phyloP scores from a whole-genome alignment of 306 rosid genomes.

The Citrullus colocynthis region DNA sequence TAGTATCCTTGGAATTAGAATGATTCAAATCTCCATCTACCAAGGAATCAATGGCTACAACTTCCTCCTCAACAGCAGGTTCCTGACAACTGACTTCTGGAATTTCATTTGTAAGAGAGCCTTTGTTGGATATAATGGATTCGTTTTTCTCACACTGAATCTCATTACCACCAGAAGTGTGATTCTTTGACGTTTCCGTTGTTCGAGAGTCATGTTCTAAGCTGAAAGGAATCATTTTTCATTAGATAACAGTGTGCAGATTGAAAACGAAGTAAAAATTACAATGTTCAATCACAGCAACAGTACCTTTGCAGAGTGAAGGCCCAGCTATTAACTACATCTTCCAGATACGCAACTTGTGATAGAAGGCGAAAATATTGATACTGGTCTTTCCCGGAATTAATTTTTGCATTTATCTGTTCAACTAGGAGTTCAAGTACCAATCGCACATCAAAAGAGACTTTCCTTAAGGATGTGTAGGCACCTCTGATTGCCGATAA shows the following conservation, averaged over 20 bases:
- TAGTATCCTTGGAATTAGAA: constrained; percentile 19
- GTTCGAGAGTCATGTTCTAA: constrained; percentile 52
- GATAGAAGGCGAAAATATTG: constrained; percentile 73
- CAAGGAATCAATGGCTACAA: constrained; percentile 20
- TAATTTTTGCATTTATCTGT: constrained; percentile 48
- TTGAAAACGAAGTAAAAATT: not conserved
- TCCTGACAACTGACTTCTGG: constrained; percentile 26
- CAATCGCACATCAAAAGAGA: constrained; percentile 58
- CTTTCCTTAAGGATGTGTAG: constrained; percentile 73
- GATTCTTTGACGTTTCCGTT: constrained; percentile 13
- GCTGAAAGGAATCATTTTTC: constrained; percentile 44
- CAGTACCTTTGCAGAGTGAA: constrained; percentile 62
- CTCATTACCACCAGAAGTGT: constrained; percentile 21
- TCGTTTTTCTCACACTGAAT: constrained; percentile 27
- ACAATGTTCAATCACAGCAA: constrained; percentile 3
- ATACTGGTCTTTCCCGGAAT: constrained; percentile 69
- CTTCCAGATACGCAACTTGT: constrained; percentile 93
- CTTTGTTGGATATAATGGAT: constrained; percentile 21
- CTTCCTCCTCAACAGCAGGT: constrained; percentile 23
- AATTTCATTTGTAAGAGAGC: constrained; percentile 24
- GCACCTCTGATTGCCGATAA: constrained; percentile 77
- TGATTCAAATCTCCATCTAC: constrained; percentile 23
- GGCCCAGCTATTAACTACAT: constrained; percentile 83
- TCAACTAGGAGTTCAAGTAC: constrained; percentile 65
- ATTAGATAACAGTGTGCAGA: constrained; percentile 18